phyloP scores from a whole-genome alignment of 2,329 filamentous ascomycete genomes.

The Beauveria sp. region DNA sequence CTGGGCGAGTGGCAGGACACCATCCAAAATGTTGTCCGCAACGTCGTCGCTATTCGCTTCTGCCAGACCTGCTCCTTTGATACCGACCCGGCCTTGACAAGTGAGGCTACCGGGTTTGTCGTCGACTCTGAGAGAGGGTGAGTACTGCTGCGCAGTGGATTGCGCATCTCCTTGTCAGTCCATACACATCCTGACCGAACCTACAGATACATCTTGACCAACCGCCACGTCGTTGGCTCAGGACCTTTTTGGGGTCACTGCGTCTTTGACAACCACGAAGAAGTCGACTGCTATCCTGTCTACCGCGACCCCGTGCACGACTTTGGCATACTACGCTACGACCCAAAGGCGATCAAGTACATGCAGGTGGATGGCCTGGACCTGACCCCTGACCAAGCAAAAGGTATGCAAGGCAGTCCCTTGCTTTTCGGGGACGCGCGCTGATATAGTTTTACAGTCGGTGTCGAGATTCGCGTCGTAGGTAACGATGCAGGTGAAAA shows the following conservation, averaged over 20 bases:
- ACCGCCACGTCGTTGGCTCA: slow-evolving; percentile 87
- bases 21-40: slow-evolving; percentile 87
- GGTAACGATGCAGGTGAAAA: slow-evolving; percentile 99
- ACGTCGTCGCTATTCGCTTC: slow-evolving; percentile 97
- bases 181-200: not conserved
- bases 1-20: slow-evolving; percentile 82
- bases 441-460: slow-evolving; percentile 45
- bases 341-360: slow-evolving; percentile 93
- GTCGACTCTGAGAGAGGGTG: slow-evolving; percentile 87
- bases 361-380: slow-evolving; percentile 80
- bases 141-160: slow-evolving; percentile 23
- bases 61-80: slow-evolving; percentile 98
- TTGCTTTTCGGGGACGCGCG: not conserved
- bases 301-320: slow-evolving; percentile 98
- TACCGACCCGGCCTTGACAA: slow-evolving; percentile 88
- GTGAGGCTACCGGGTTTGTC: slow-evolving; percentile 95
- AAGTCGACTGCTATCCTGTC: slow-evolving; percentile 91
- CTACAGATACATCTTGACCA: slow-evolving; percentile 68
- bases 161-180: not conserved
- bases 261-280: slow-evolving; percentile 97
- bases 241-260: slow-evolving; percentile 98
- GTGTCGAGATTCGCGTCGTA: slow-evolving; percentile 90
- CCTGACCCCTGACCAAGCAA: slow-evolving; percentile 77
- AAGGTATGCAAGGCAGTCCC: slow-evolving; percentile 35
- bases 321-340: slow-evolving; percentile 93